Conservation (phyloP, 192 early-diverging fungal genomes). For the Coemansia guatemalensis region DNA sequence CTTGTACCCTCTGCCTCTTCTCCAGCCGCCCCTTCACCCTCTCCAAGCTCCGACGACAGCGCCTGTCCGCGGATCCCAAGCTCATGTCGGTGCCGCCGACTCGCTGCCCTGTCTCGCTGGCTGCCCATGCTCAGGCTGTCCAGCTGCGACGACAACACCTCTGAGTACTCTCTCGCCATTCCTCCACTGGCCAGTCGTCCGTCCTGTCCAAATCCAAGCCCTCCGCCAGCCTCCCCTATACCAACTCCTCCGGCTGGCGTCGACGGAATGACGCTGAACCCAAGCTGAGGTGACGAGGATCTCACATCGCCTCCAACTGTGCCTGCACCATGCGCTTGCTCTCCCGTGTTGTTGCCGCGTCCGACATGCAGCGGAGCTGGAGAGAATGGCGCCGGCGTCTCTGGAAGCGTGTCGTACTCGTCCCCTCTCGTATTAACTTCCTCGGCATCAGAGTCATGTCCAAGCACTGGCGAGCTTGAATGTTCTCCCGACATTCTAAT, state of each 20-base stretch:
- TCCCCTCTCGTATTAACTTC: slow-evolving; percentile 10
- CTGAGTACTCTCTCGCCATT: slow-evolving; percentile 31
- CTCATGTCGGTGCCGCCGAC: slow-evolving; percentile 36
- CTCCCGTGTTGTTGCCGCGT: slow-evolving; percentile 10
- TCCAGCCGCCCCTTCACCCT: neutral
- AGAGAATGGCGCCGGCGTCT: slow-evolving; percentile 47
- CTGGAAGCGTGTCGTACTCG: slow-evolving; percentile 43
- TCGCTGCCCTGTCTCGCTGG: slow-evolving; percentile 12
- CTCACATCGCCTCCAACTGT: neutral
- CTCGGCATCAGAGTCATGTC: slow-evolving; percentile 37
- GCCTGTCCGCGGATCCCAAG: slow-evolving; percentile 38
- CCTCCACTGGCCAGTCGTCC: slow-evolving; percentile 27
- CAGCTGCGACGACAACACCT: slow-evolving; percentile 45
- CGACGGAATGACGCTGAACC: slow-evolving; percentile 45
- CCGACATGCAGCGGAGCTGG: slow-evolving; percentile 19
- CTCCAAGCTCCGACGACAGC: slow-evolving; percentile 48
- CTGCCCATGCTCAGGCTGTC: slow-evolving; percentile 32
- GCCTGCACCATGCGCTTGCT: neutral
- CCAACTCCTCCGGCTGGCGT: slow-evolving; percentile 18
- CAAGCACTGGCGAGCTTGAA: slow-evolving; percentile 40
- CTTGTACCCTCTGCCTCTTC: slow-evolving; percentile 10
- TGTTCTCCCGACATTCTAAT: slow-evolving; percentile 30
- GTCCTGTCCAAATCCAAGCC: slow-evolving; percentile 19
- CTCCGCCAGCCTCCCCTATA: too few relatives aligned
- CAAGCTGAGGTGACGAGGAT: slow-evolving; percentile 44